Evolutionary conservation across 2,329 filamentous ascomycete species (phyloP), one percentile per base, ranked within the genome.

Genomic region (Aureobasidium sp.): DNA sequence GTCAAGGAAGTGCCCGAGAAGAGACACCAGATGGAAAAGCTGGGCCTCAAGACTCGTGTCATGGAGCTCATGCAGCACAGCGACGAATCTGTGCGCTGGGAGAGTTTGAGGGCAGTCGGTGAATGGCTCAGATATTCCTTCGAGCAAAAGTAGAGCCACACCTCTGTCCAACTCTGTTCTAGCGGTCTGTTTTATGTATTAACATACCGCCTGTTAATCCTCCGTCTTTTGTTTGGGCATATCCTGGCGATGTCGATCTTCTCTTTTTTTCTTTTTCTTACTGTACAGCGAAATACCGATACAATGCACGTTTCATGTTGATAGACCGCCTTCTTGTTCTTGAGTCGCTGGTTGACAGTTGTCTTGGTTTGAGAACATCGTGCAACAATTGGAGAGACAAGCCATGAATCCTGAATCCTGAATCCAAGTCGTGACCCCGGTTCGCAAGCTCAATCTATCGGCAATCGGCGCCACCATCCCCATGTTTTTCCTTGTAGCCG

Each of bases 31-130:
- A 80, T 96, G 68, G 92, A 97, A 78, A 91, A 87, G 77, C 75
- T 91, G 47, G 91, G 91, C 0, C 76, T 97, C 66, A 97, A 97
- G 83, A 84, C 84, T 20, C 83, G 90, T 67, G 87, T 96, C 64
- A 96, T 97, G 91, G 89, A 91, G 77, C 80, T 97, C 70, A 97
- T 97, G 92, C 87, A 85, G 70, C 90, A 95, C 71, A 82, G 86
- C 63, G 91, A 96, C 70, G 91, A 96, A 78, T 87, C 85, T 64
- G 90, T 97, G 51, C 82, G 92, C 71, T 97, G 91, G 91, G 92
- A 97, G 80, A 94, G 90, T 75, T 77, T 97, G 77, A 85, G 88
- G 70, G 91, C 92, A 17, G 85, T 97, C 44, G 87, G 87, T 23
- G 87, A 88, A 73, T 90, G 87, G 86, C 75, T 90, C 73, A 82